Evolutionary conservation across 148 eudicot species (phyloP), one percentile per base, ranked within the genome.

Genomic region (Chenopodium berlandieri): DNA sequence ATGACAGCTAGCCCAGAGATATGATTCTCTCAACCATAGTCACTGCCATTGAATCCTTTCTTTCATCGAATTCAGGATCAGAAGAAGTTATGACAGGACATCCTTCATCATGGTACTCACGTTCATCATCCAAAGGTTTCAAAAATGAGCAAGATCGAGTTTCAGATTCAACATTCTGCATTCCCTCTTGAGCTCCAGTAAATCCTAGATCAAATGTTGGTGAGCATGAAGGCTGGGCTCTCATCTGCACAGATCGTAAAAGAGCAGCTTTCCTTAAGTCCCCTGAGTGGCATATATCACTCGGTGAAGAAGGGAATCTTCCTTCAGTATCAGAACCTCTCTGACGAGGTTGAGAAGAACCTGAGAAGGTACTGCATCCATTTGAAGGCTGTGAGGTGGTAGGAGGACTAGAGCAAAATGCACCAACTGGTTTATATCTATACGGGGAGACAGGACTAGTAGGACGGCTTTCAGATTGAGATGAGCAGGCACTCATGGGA

Each of bases 261-360:
- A 96, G 92, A 17, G 97, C 97, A 62, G 95, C 94, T 82, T 92
- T 94, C 79, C 98, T 89, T 71, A 96, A 84, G 83, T 96, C 98
- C 23, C 97, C 94, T 0, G 98, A 91, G 89, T 96, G 99, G 90
- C 99, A 96, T 80, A 96, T 92, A 78, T 94, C 99, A 77, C 98
- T 96, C 0, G 98, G 99, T 0, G 98, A 94, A 16, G 99, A 94
- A n/a, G 98, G 99, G 65, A 96, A 94, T 46, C 97, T 88, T 23
- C 97, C 97, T 80, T 96, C 95, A 6, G 91, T 85, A 73, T 95
- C 99, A 8, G 98, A 90, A 62, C 94, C 93, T 79, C 95, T 88
- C 77, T 92, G 97, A 19, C 95, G 98, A 80, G 94, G 81, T 79
- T 87, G 93, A 65, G 91, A 84, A n/a, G 88, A 71, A 66, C 77